phyloP scores from a whole-genome alignment of 176 grass and related monocot species.

The Coix lacrymajobi region DNA sequence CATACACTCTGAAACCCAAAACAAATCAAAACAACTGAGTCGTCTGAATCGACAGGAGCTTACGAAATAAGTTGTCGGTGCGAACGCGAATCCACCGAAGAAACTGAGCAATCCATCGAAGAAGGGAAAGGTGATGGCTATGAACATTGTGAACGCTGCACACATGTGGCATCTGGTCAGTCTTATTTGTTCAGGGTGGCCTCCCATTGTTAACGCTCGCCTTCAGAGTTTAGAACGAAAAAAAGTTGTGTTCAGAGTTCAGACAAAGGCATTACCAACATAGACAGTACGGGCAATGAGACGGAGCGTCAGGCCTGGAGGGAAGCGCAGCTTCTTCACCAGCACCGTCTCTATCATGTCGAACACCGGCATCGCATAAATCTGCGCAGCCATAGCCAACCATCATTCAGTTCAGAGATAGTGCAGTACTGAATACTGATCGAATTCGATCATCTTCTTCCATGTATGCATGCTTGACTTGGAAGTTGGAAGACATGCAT shows the following conservation, averaged over 20 bases:
- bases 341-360: conserved; percentile 96
- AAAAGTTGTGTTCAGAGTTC: neutral
- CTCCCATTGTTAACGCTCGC: neutral
- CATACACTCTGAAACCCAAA: neutral
- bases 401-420: neutral
- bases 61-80: conserved; percentile 91
- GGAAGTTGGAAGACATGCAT: neutral
- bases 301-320: conserved; percentile 60
- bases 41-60: neutral
- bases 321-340: conserved; percentile 65
- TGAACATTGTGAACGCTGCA: conserved; percentile 92
- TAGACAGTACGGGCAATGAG: conserved; percentile 56
- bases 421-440: conserved; percentile 51
- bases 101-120: conserved; percentile 73
- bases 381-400: conserved; percentile 19
- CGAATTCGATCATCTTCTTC: neutral
- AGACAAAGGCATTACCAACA: conserved; percentile 53
- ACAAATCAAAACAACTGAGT: neutral
- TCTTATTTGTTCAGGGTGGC: neutral
- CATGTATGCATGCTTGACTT: conserved; percentile 24
- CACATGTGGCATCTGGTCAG: conserved; percentile 1
- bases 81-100: conserved; percentile 84
- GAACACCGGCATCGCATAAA: conserved; percentile 93
- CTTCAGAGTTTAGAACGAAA: neutral
- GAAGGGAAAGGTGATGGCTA: conserved; percentile 82